These are phyloP conservation scores for Fusarium euwallaceae DNA, from an alignment of 2,329 filamentous ascomycete species.

Conservation along the genomic window DNA sequence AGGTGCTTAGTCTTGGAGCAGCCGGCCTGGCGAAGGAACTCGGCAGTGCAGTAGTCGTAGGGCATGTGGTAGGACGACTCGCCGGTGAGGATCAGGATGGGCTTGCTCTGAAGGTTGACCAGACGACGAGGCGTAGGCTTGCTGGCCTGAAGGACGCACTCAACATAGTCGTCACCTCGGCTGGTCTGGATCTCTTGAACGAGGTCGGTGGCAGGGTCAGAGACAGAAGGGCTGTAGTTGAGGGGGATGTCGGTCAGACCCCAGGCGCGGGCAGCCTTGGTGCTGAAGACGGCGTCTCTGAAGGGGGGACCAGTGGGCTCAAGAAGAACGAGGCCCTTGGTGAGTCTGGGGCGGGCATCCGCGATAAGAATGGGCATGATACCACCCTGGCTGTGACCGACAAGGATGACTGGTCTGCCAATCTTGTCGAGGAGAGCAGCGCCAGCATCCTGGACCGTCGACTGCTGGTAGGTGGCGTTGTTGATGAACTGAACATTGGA, in stretches of 20 bases:
- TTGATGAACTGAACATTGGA: constrained; percentile 43
- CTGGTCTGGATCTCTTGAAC: constrained; percentile 20
- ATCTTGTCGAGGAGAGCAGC: constrained; percentile 59
- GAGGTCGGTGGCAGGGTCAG: constrained; percentile 31
- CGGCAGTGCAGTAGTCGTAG: constrained; percentile 41
- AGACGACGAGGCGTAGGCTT: constrained; percentile 41
- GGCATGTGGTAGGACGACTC: constrained; percentile 39
- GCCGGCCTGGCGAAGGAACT: constrained; percentile 40
- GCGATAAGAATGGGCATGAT: constrained; percentile 50
- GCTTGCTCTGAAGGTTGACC: constrained; percentile 51
- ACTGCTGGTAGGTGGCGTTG: constrained; percentile 39
- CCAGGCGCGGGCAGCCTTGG: constrained; percentile 52
- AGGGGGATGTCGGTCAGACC: constrained; percentile 64
- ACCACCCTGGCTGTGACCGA: constrained; percentile 63
- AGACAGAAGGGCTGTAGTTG: constrained; percentile 59
- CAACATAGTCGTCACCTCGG: constrained; percentile 14
- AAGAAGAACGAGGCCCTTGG: constrained; percentile 57
- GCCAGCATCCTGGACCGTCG: constrained; percentile 45
- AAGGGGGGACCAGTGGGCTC: constrained; percentile 65
- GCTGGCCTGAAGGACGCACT: constrained; percentile 38
- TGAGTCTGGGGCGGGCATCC: constrained; percentile 53
- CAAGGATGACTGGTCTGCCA: constrained; percentile 54
- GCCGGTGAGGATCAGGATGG: constrained; percentile 38
- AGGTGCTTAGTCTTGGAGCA: constrained; percentile 36
- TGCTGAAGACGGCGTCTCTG: constrained; percentile 56